phyloP scores from a whole-genome alignment of 805 yeast species.

The Ascoidea asiatica region DNA sequence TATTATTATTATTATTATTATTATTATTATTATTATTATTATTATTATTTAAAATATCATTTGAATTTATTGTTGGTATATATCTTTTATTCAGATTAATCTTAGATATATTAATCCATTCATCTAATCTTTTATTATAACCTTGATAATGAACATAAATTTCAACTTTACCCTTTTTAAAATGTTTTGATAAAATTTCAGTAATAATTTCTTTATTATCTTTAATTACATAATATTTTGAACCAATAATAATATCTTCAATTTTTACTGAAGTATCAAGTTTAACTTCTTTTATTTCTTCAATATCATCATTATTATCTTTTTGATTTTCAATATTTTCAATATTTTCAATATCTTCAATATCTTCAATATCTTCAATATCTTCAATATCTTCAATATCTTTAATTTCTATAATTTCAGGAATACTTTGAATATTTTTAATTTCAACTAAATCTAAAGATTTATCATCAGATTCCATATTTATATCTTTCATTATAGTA shows the following conservation, averaged over 20 bases:
- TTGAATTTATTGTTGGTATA: conserved; percentile 23
- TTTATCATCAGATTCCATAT: no score
- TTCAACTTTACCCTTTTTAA: conserved; percentile 61
- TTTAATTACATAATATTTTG: conserved; percentile 70
- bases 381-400: background rate
- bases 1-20: conserved; percentile 13
- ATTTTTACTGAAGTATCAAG: conserved; percentile 17
- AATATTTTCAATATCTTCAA: background rate
- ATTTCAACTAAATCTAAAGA: no score
- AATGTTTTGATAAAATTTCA: conserved; percentile 67
- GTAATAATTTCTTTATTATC: conserved; percentile 74
- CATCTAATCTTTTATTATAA: conserved; percentile 92
- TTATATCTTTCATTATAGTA: background rate
- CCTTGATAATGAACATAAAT: conserved; percentile 92
- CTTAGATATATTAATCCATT: conserved; percentile 71
- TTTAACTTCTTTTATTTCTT: conserved; percentile 13
- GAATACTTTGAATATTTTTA: no score
- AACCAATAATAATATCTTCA: conserved; percentile 55
- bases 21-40: conserved; percentile 13
- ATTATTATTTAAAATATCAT: conserved; percentile 23
- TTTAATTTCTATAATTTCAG: background rate
- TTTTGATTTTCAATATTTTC: background rate
- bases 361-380: background rate
- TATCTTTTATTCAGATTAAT: conserved; percentile 63
- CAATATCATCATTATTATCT: conserved; percentile 3